Evolutionary conservation across 148 eudicot species (phyloP), one percentile per base, ranked within the genome.

Genomic region (Tetragonia tetragonoides): DNA sequence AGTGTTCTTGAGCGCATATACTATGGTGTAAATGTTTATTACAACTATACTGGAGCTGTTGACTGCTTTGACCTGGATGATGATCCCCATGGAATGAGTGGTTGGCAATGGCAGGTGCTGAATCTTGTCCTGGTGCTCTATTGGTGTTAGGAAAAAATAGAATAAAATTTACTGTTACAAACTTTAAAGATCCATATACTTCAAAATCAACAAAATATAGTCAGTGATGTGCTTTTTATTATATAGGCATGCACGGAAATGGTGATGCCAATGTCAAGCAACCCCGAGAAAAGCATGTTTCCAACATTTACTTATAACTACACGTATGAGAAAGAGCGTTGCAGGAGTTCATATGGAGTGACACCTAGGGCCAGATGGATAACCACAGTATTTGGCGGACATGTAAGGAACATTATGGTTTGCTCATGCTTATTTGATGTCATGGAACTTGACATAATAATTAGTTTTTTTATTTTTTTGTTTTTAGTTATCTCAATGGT

Each of bases 101-200:
- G 98, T 73, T 94, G 98, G 98, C 80, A 94, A 70, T 94, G 95
- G 95, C 98, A 94, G 97, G 98, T 94, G 41, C 68, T 70, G 68
- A 66, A 53, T 54, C 61, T n/a, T 71, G 23, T 49, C 41, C 16
- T 41, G 54, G 2, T 63, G 6, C 16, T 16, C 2, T 59, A 28
- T 28, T 28, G 1, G 34, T 28, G 0, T 28, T 28, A 63, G 44
- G 20, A 11, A 12, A n/a, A 76, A 14, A 16, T 16, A 28, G 15
- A 8, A 70, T 42, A 54, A 17, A 23, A 6, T 37, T 3, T 28
- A 28, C 1, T 28, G 1, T 1, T 28, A 28, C 34, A 28, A 28
- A 28, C 0, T 1, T 28, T 28, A 1, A 28, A 72, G 21, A 34
- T 72, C 17, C 23, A 2, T 37, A 3, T 4, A 56, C 64, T 59